A percentile compares a stretch with the other conserved stretches of the same genome.
Evolutionary conservation across 768 basidiomycete genomes (phyloP).

Genomic region (Russula lepida): DNA sequence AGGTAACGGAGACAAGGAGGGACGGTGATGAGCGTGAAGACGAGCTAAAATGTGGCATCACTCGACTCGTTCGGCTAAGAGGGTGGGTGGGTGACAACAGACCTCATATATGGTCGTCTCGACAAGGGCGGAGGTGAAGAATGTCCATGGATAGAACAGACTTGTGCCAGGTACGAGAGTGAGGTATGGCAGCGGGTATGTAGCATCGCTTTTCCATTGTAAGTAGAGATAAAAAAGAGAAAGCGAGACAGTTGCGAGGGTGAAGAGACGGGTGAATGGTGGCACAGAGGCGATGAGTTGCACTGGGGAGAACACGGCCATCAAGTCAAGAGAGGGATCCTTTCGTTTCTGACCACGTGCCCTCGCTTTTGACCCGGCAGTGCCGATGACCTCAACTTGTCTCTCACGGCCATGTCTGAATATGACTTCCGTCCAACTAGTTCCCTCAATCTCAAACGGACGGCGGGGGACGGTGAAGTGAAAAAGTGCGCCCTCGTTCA

Average conservation of each 20-base stretch:
- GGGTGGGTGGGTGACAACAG: conserved; percentile 25
- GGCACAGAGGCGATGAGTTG: conserved; percentile 65
- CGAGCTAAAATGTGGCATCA: conserved; percentile 43
- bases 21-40: conserved; percentile 66
- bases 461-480: conserved; percentile 66
- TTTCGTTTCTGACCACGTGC: neutral
- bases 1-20: conserved; percentile 83
- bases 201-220: conserved; percentile 40
- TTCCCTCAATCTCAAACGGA: conserved; percentile 83
- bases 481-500: conserved; percentile 56
- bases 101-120: conserved; percentile 84
- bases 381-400: neutral
- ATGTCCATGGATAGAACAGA: conserved; percentile 86
- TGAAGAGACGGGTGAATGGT: conserved; percentile 68
- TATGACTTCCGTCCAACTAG: conserved; percentile 82
- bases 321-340: conserved; percentile 24
- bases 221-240: conserved; percentile 60
- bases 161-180: conserved; percentile 75
- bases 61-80: neutral
- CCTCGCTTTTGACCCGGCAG: neutral
- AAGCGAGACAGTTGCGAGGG: conserved; percentile 47
- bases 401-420: conserved; percentile 52
- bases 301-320: conserved; percentile 73
- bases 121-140: conserved; percentile 81
- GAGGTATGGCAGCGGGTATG: conserved; percentile 52